Base-by-base conservation (phyloP, 2,329 filamentous ascomycete species). In the Cordyceps cicadae region DNA sequence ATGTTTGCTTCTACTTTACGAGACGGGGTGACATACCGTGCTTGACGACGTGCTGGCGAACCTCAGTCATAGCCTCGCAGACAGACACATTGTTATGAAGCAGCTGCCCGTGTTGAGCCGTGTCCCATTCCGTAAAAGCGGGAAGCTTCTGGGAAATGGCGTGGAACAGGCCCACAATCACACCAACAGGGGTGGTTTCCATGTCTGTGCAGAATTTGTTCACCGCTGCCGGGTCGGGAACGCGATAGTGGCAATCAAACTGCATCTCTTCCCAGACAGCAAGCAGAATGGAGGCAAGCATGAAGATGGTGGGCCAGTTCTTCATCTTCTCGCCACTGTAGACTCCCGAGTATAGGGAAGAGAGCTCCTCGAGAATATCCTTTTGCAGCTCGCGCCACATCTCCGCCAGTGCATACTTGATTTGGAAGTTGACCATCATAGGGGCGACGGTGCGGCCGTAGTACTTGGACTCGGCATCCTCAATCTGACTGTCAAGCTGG, bases 381-480 rank as follows among this genome's bases (percentile, higher is more conserved):
- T 95, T 96, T 74, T 97, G 92, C 62, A 97, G 81, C 75, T 96
- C 92, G 66, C 93, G 92, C 93, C 93, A 97, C 90, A 97, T 95
- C 70, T 95, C 92, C 66, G 92, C 93, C 77, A 97, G 87, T 59
- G 92, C 92, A 70, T 90, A 94, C 83, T 97, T 97, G 80, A 97
- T 92, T 79, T 97, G 91, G 84, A 97, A 97, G 81, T 97, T 97
- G 84, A 97, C 95, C 92, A 97, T 96, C 71, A 97, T 92, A 14
- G 93, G 93, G 17, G 93, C 93, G 64, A 96, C 87, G 41, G 88
- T 92, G 79, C 93, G 93, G 70, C 92, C 92, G 68, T 84, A 88
- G 80, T 88, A 97, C 72, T 90, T 94, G 66, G 91, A 96, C 59
- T 87, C 84, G 69, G 90, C 85, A 69, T 94, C 89, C 56, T 93